Conservation (phyloP, 768 basidiomycete species). For the Coprinopsis cinerea region DNA sequence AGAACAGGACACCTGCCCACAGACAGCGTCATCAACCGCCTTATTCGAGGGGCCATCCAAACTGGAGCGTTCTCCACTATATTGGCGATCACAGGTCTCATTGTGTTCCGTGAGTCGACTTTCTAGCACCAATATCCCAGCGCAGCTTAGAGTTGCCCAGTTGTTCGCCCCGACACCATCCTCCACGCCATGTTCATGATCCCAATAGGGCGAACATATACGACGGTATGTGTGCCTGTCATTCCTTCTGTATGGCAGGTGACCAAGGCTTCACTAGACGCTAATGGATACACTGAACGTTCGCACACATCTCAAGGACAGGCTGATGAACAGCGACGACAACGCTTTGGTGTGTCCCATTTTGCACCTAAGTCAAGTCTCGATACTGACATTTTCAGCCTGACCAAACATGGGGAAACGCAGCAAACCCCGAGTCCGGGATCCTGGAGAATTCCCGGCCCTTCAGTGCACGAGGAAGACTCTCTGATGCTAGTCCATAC, state of each 20-base stretch:
- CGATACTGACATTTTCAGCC: too few relatives aligned
- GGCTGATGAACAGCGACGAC: background rate
- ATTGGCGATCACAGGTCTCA: conserved; percentile 46
- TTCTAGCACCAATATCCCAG: background rate
- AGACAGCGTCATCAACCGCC: conserved; percentile 45
- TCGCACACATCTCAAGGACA: conserved; percentile 17
- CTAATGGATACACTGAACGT: conserved; percentile 39
- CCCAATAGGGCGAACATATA: conserved; percentile 37
- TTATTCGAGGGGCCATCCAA: conserved; percentile 50
- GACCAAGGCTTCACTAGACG: conserved; percentile 23
- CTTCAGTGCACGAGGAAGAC: background rate
- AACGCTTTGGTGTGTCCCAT: background rate
- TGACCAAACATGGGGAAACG: too few relatives aligned
- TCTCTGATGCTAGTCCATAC: background rate
- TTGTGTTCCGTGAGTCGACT: conserved; percentile 24
- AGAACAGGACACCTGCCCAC: conserved; percentile 47
- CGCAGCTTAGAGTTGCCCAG: background rate
- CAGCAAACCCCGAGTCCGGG: background rate
- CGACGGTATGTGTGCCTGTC: conserved; percentile 44
- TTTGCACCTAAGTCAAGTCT: background rate
- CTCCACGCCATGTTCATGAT: conserved; percentile 31
- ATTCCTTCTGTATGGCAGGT: background rate
- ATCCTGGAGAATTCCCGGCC: background rate
- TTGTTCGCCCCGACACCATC: conserved; percentile 29
- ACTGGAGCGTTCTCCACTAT: conserved; percentile 48